Evolutionary conservation across 2,329 filamentous ascomycete species (phyloP), one percentile per base, ranked within the genome.

Genomic region (Neofusicoccum sp.): DNA sequence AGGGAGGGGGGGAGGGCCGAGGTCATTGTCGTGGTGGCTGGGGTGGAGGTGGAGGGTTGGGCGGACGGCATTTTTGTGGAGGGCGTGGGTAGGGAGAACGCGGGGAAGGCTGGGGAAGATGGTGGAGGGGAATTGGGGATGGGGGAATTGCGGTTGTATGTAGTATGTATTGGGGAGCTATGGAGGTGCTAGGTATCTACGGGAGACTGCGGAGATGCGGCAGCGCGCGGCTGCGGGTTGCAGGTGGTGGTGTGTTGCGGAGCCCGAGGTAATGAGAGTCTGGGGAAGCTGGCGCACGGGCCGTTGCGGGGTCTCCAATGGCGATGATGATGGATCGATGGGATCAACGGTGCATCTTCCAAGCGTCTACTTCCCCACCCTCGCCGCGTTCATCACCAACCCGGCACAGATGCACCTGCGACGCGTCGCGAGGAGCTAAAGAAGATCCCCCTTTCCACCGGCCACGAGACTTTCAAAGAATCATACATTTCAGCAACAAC

Each of bases 1-100:
- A 87, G 76, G 36, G 81, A 81, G 4, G 74, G 67, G 1, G 85
- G 84, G 14, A 87, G 76, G 12, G 84, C 81, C 73, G 87, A 86
- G 73, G 84, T 81, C 82, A 85, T 85, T 3, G 39, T 48, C n/a
- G 37, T 16, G 16, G 31, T 28, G 33, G 45, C 1, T 36, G n/a
- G 6, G 29, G 50, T 4, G 9, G 48, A 45, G 11, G 28, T 43
- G 22, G 28, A 12, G 31, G 29, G 9, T 45, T 22, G 44, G 11
- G 44, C 16, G 16, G n/a, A 9, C n/a, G 37, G 8, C 9, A 41
- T 41, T 41, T 41, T 41, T 41, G 37, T 41, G 22, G 22, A 22
- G 22, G 22, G 22, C 22, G 22, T 22, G 22, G 22, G 22, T 22
- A 22, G 22, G 22, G 22, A 22, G 22, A 22, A 22, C 14, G 39